Percentiles rank a stretch among this genome's conserved stretches.
phyloP scores from a whole-genome alignment of 106 monocot genomes.

The Hemerocallis citrina region DNA sequence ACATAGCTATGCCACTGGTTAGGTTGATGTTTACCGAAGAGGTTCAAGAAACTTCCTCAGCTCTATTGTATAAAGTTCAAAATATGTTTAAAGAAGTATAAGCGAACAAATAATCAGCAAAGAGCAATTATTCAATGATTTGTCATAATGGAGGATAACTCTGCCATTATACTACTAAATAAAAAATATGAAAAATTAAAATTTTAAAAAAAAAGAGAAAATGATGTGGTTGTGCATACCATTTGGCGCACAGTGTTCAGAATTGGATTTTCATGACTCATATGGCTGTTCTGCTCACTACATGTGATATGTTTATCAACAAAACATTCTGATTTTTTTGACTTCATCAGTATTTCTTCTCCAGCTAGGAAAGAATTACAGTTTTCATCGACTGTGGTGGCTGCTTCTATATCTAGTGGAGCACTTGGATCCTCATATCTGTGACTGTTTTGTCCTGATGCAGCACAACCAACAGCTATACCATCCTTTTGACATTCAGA shows the following conservation, averaged over 20 bases:
- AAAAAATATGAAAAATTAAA: not conserved
- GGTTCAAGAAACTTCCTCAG: no score
- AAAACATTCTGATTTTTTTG: slow-evolving; percentile 16
- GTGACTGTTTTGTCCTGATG: not conserved
- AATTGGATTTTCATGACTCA: not conserved
- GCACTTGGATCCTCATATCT: not conserved
- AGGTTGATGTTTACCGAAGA: no score
- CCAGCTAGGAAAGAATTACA: not conserved
- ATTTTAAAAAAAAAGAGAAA: not conserved
- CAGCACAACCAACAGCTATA: not conserved
- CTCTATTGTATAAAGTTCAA: not conserved
- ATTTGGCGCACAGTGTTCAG: not conserved
- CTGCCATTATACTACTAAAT: not conserved
- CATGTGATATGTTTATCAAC: slow-evolving; percentile 22
- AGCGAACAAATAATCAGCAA: not conserved
- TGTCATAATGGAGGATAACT: not conserved
- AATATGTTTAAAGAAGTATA: not conserved
- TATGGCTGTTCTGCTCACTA: slow-evolving; percentile 12
- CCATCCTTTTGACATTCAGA: slow-evolving; percentile 7
- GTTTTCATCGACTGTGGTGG: not conserved
- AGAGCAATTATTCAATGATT: not conserved
- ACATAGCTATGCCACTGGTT: no score
- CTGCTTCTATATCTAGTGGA: not conserved
- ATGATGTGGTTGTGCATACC: slow-evolving; percentile 12
- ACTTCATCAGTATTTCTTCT: slow-evolving; percentile 1